Base-by-base conservation (phyloP, 768 basidiomycete genomes). In the Psilocybe tampanensis region DNA sequence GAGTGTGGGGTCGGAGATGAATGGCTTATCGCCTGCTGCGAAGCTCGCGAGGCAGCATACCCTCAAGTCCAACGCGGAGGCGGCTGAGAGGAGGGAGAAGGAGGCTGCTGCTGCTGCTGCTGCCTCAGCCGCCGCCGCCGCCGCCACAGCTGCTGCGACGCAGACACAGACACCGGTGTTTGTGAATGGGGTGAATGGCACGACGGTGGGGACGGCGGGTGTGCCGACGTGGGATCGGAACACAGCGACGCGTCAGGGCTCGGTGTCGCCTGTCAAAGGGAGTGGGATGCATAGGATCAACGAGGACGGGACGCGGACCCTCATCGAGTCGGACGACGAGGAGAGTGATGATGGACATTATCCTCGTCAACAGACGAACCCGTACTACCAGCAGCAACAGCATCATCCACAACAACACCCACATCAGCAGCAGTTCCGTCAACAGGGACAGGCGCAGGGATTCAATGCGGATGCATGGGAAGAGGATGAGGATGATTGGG, bases 191-290 rank as follows among this genome's bases (percentile, higher is more conserved):
- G 55, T 44, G 52, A 74, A 73, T 54, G 74, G 68, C 26, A 61
- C 58, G 56, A 55, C 21, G 32, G 59, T 58, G 43, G 54, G 39
- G 18, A 57, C 57, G 17, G 74, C 73, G 29, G 81, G 81, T 15
- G 80, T 82, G 36, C 77, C 84, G 34, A 80, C 88, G 11, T 94
- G 92, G 93, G 92, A 96, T 67, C 87, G 84, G 72, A 93, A 88
- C 67, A 94, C 93, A 2, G 72, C 86, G 18, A 89, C 83, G 32
- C 43, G 58, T 21, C 68, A 82, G 29, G 82, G 77, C 26, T 76
- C 74, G 7, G 66, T 72, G 32, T 59, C 58, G 21, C 58, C 76
- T 80, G 76, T 82, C 81, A 72, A 74, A 34, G 79, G 69, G 47
- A 47, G 72, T 39, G n/a, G 36, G 26, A 75, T 69, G 51, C 54